Percentiles rank a stretch among this genome's conserved stretches.
Evolutionary conservation across 2,329 filamentous ascomycete genomes (phyloP).

Genomic region (Mollisiaceae sp.): DNA sequence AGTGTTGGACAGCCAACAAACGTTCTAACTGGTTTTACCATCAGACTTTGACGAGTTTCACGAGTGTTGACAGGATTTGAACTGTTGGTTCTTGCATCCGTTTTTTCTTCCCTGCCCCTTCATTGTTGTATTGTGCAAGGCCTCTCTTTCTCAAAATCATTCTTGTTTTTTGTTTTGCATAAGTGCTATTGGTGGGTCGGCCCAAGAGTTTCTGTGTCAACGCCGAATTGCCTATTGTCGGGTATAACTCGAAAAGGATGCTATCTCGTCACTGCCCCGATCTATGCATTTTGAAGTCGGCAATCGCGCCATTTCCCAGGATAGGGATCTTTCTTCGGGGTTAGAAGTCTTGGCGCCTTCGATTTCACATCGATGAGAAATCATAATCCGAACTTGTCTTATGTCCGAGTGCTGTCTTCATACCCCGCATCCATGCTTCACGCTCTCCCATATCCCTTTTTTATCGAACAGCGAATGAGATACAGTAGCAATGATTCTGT

Average conservation of each 20-base stretch:
- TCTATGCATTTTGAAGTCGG: background rate
- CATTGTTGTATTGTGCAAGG: background rate
- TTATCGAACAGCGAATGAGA: background rate
- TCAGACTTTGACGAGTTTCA: background rate
- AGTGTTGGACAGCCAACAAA: background rate
- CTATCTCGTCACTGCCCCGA: background rate
- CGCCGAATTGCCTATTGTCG: background rate
- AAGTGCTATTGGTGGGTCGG: too few relatives aligned
- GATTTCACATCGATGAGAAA: background rate
- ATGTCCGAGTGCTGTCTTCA: background rate
- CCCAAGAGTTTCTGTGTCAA: too few relatives aligned
- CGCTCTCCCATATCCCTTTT: background rate
- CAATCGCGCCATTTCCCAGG: background rate
- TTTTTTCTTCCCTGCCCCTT: background rate
- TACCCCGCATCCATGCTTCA: background rate
- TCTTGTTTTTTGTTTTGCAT: too few relatives aligned
- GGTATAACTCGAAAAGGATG: background rate
- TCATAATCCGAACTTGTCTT: background rate
- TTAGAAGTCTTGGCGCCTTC: background rate
- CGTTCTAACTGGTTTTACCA: background rate
- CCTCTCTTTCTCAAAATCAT: background rate
- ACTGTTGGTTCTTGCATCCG: background rate
- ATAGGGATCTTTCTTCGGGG: background rate
- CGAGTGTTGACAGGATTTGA: background rate
- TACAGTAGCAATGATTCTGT: too few relatives aligned